Conservation (phyloP, 768 basidiomycete species). For the Lactarius akahatsu region DNA sequence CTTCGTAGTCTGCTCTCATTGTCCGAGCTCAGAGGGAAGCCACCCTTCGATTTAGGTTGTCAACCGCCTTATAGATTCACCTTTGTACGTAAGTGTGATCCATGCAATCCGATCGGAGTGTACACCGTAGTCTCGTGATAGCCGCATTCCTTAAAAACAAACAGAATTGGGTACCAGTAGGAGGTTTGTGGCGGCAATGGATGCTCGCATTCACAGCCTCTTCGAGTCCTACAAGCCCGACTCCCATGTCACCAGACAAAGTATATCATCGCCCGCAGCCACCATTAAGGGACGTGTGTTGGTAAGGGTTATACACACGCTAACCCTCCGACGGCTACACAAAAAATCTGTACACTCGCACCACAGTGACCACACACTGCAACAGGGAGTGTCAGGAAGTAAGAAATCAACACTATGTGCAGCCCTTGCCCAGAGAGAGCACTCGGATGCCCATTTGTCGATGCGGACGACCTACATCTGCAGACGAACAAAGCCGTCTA, state of each 20-base stretch:
- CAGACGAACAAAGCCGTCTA: conserved; percentile 62
- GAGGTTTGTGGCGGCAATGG: too few species aligned
- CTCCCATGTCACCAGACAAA: background rate
- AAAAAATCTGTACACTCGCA: background rate
- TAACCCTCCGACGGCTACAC: background rate
- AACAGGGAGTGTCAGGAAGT: conserved; percentile 69
- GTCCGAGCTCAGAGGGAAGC: background rate
- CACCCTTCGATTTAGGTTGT: background rate
- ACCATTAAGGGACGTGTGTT: background rate
- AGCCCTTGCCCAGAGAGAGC: conserved; percentile 51
- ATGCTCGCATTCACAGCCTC: background rate
- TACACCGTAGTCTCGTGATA: too few species aligned
- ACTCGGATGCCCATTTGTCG: conserved; percentile 73
- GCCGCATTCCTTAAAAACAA: too few species aligned
- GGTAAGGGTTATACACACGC: conserved; percentile 3
- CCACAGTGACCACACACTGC: too few species aligned
- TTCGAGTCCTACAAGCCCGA: background rate
- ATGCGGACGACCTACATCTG: conserved; percentile 89
- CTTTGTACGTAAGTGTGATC: too few species aligned
- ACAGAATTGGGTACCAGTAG: too few species aligned
- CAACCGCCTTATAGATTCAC: background rate
- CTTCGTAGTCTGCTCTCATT: background rate
- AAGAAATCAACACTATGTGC: conserved; percentile 70
- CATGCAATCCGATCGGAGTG: too few species aligned
- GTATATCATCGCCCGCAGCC: background rate